Evolutionary conservation across 2,329 filamentous ascomycete genomes (phyloP).

Genomic region (Diaporthe batatas): DNA sequence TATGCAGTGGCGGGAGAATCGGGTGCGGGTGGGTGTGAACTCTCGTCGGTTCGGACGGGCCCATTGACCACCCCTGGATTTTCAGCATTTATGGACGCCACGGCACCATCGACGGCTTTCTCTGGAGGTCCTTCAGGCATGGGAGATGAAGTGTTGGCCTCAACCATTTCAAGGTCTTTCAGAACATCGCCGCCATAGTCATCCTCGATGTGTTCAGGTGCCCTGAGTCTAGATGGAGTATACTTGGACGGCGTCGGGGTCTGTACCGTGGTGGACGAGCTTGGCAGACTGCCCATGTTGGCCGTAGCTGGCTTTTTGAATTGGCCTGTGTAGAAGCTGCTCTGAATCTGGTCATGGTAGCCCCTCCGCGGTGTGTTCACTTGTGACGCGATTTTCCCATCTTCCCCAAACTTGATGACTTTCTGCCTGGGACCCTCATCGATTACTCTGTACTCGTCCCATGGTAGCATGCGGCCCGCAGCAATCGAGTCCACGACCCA

Average conservation of each 20-base stretch:
- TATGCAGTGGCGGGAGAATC: slow-evolving; percentile 24
- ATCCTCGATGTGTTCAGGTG: slow-evolving; percentile 56
- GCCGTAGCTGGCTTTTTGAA: slow-evolving; percentile 60
- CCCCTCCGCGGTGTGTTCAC: slow-evolving; percentile 69
- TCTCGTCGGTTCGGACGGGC: background rate
- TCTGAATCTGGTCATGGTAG: slow-evolving; percentile 85
- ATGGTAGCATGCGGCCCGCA: slow-evolving; percentile 85
- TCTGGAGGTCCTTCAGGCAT: background rate
- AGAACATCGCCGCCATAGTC: slow-evolving; percentile 52
- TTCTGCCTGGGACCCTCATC: slow-evolving; percentile 89
- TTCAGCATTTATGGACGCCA: slow-evolving; percentile 1
- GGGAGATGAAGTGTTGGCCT: background rate
- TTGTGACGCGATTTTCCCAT: slow-evolving; percentile 76
- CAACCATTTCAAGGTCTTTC: background rate
- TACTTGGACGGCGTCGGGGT: slow-evolving; percentile 39
- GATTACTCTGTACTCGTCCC: slow-evolving; percentile 86
- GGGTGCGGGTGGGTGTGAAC: background rate
- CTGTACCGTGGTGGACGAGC: slow-evolving; percentile 41
- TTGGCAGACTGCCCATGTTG: slow-evolving; percentile 45
- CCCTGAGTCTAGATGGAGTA: slow-evolving; percentile 38
- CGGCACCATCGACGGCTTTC: background rate
- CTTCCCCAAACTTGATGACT: slow-evolving; percentile 70
- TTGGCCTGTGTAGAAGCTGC: slow-evolving; percentile 86
- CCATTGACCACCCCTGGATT: background rate
- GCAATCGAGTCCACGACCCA: slow-evolving; percentile 94